Conservation (phyloP, 371 early-diverging fungal species). For the Capillidium rhysosporum region DNA sequence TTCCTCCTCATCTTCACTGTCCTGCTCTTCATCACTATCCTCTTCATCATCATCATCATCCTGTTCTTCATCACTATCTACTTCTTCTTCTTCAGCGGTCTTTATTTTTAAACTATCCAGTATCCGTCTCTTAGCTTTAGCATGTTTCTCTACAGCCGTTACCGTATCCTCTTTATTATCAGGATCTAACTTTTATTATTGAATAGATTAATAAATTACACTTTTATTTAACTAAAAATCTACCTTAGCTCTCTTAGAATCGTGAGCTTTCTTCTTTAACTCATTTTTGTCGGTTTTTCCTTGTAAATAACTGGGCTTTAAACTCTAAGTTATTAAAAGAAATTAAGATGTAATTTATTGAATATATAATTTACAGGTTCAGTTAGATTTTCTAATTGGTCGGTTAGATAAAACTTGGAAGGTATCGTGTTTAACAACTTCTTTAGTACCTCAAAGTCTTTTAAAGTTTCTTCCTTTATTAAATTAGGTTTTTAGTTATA, state of each 20-base stretch:
- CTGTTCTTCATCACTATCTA: neutral
- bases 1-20: neutral
- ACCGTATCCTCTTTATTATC: too few relatives aligned
- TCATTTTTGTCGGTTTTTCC: neutral
- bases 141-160: neutral
- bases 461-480: neutral
- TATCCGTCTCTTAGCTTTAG: neutral
- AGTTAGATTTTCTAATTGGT: neutral
- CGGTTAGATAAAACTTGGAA: neutral
- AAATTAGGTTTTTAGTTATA: too few relatives aligned
- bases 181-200: neutral
- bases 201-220: neutral
- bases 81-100: neutral
- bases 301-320: neutral
- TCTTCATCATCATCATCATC: neutral
- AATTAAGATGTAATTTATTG: neutral
- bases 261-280: neutral
- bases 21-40: neutral
- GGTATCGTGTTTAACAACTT: constrained; percentile 1
- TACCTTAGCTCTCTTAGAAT: neutral
- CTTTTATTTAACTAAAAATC: neutral
- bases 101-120: neutral
- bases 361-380: neutral
- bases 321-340: neutral
- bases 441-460: neutral